A percentile compares a stretch with the other conserved stretches of the same genome.
These are phyloP conservation scores for Botrytis fragariae DNA, from an alignment of 2,329 filamentous ascomycete genomes.

Conservation along the genomic window DNA sequence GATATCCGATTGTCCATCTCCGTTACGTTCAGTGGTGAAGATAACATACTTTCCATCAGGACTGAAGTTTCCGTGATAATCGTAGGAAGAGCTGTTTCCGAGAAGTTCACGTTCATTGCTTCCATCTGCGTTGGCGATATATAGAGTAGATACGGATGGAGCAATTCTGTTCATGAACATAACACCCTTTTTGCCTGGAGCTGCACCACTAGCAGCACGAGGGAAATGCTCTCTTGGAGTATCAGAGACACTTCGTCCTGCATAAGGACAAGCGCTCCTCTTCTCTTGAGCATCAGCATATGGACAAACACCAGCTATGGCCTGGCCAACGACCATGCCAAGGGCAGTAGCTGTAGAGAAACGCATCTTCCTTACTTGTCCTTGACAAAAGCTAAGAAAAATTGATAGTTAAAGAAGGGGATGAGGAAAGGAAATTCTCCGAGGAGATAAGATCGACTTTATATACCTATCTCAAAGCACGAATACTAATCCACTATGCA, in stretches of 20 bases:
- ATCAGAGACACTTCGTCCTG: neutral
- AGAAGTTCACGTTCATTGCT: conserved; percentile 41
- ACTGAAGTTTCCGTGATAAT: conserved; percentile 42
- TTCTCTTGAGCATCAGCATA: conserved; percentile 4
- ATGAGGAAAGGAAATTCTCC: neutral
- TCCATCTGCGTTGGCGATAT: conserved; percentile 43
- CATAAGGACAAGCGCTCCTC: neutral
- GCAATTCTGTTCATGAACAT: conserved; percentile 42
- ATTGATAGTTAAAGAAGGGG: neutral
- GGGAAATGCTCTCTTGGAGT: neutral
- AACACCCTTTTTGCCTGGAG: conserved; percentile 10
- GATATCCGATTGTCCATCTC: conserved; percentile 44
- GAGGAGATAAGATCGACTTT: neutral
- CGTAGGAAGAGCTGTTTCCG: conserved; percentile 35
- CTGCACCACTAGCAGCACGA: neutral
- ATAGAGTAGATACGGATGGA: conserved; percentile 34
- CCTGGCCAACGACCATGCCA: neutral
- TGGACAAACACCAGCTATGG: neutral
- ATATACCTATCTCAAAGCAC: neutral
- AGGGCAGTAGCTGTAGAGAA: neutral
- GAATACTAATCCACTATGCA: neutral
- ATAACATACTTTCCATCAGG: conserved; percentile 44
- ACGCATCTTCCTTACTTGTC: conserved; percentile 1
- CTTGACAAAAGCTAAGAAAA: neutral
- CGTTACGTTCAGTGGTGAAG: conserved; percentile 45